Evolutionary conservation across 2,329 filamentous ascomycete species (phyloP).

Genomic region (Exserohilum turcica): DNA sequence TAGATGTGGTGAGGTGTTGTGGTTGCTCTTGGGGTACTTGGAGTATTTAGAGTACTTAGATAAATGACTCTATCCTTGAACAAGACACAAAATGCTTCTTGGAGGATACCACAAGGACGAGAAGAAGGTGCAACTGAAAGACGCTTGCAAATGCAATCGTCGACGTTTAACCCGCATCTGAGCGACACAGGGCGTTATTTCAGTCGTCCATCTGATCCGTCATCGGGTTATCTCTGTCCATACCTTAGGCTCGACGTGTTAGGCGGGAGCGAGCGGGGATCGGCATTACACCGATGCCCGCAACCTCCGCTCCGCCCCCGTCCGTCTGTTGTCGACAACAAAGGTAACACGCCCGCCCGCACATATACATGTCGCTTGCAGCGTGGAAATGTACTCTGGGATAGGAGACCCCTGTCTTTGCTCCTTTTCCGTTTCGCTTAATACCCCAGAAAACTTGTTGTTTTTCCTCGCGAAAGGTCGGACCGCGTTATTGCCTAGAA

Average conservation of each 20-base stretch:
- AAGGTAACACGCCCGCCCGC: slow-evolving; percentile 8
- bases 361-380: no score
- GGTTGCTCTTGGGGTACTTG: no score
- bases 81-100: no score
- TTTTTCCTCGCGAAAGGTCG: no score
- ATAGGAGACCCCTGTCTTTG: no score
- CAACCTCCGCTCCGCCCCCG: neutral
- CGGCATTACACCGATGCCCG: slow-evolving; percentile 37
- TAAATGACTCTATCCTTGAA: no score
- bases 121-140: neutral
- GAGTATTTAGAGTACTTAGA: no score
- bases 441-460: no score
- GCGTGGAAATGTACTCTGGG: no score
- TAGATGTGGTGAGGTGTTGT: neutral
- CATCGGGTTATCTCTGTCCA: slow-evolving; percentile 26
- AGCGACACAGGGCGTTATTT: neutral
- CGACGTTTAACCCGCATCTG: neutral
- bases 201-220: slow-evolving; percentile 17
- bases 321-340: slow-evolving; percentile 1
- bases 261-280: slow-evolving; percentile 22
- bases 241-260: slow-evolving; percentile 17
- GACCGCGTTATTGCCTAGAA: no score
- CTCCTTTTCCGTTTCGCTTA: no score
- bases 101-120: no score
- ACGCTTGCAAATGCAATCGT: neutral